Evolutionary conservation across 805 yeast genomes (phyloP).

Genomic region (Candida sakaeoensis): DNA sequence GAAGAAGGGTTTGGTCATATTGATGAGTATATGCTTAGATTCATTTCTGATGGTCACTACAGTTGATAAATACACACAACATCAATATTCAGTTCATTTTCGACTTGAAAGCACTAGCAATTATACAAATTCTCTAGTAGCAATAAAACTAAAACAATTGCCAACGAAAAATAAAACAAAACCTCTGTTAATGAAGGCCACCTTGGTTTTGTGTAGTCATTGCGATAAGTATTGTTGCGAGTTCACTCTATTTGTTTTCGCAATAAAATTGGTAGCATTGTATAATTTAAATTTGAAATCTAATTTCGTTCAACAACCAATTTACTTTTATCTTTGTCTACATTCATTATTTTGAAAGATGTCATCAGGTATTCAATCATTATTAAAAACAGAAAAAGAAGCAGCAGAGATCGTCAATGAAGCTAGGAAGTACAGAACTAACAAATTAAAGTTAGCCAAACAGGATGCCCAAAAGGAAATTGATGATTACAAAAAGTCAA

Average conservation of each 20-base stretch:
- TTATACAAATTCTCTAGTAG: no score
- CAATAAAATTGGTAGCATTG: not conserved
- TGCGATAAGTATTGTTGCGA: not conserved
- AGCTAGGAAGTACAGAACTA: conserved; percentile 88
- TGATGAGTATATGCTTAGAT: conserved; percentile 94
- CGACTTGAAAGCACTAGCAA: no score
- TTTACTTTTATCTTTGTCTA: not conserved
- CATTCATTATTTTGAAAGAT: conserved; percentile 10
- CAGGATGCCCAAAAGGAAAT: conserved; percentile 89
- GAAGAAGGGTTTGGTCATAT: conserved; percentile 74
- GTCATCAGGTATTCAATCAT: conserved; percentile 61
- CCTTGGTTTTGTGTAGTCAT: not conserved
- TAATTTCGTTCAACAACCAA: not conserved
- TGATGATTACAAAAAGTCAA: conserved; percentile 75
- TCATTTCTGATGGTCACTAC: conserved; percentile 79
- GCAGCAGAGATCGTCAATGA: conserved; percentile 95
- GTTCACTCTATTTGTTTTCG: not conserved
- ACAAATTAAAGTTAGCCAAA: conserved; percentile 89
- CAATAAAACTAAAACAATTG: no score
- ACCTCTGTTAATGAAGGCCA: no score
- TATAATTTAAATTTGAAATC: not conserved
- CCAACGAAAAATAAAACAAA: no score
- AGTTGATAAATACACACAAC: conserved; percentile 9
- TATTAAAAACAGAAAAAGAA: conserved; percentile 86
- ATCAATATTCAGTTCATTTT: no score